A percentile compares a stretch with the other conserved stretches of the same genome.
Conservation (phyloP, 139 green algal species). For the Chlamydomonas sphaeroides region DNA sequence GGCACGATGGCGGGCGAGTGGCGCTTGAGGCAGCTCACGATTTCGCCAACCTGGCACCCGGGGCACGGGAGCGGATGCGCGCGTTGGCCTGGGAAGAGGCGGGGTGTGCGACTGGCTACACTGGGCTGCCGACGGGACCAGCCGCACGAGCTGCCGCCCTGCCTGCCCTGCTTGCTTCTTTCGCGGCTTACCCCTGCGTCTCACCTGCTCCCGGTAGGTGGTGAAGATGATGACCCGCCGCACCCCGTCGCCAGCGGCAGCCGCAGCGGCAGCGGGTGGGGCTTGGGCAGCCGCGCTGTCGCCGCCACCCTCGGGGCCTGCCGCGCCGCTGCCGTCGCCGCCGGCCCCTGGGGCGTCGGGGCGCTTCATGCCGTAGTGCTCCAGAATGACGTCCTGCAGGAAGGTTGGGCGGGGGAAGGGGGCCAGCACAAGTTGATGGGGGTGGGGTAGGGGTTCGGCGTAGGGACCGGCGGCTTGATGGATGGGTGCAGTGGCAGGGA, state of each 20-base stretch:
- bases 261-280: neutral
- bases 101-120: too few relatives aligned
- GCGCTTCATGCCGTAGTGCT: conserved; percentile 25
- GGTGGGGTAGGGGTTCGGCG: too few relatives aligned
- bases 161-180: too few relatives aligned
- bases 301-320: neutral
- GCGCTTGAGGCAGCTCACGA: conserved; percentile 71
- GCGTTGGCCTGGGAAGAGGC: too few relatives aligned
- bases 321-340: neutral
- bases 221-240: conserved; percentile 85
- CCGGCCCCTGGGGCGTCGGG: neutral
- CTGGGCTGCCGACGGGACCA: too few relatives aligned
- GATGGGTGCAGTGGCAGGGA: too few relatives aligned
- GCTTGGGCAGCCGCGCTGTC: neutral
- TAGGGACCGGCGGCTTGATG: too few relatives aligned
- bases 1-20: conserved; percentile 65
- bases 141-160: too few relatives aligned
- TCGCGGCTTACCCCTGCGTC: neutral
- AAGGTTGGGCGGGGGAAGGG: too few relatives aligned
- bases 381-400: conserved; percentile 11
- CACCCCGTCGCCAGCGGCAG: neutral
- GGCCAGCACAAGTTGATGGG: too few relatives aligned
- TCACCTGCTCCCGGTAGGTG: conserved; percentile 78
- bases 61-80: too few relatives aligned
- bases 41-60: conserved; percentile 73